These are phyloP conservation scores for Aurifilum marmelostoma DNA, from an alignment of 2,329 filamentous ascomycete species.

Conservation along the genomic window DNA sequence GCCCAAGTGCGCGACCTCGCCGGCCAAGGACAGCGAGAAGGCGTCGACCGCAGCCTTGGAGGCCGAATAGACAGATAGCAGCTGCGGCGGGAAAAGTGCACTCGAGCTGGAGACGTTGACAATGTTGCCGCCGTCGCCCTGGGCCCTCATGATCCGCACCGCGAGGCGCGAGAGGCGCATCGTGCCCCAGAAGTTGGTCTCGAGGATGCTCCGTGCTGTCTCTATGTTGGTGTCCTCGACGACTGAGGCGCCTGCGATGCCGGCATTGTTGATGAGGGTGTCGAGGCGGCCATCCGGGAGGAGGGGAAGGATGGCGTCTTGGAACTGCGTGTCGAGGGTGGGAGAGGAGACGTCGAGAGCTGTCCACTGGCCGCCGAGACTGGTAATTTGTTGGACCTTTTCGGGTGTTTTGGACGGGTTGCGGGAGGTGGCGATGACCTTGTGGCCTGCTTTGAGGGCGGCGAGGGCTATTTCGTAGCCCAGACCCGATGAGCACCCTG, in stretches of 20 bases:
- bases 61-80: conserved; percentile 11
- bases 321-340: conserved; percentile 13
- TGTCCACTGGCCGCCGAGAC: conserved; percentile 19
- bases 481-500: conserved; percentile 25
- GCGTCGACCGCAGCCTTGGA: conserved; percentile 24
- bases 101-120: conserved; percentile 21
- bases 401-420: conserved; percentile 18
- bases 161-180: conserved; percentile 16
- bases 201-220: conserved; percentile 7
- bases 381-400: conserved; percentile 12
- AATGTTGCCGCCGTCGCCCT: conserved; percentile 20
- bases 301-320: conserved; percentile 10
- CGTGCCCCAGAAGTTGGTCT: conserved; percentile 26
- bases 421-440: conserved; percentile 27
- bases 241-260: conserved; percentile 21
- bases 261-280: conserved; percentile 33
- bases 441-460: conserved; percentile 23
- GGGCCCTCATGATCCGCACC: conserved; percentile 20
- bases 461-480: conserved; percentile 20
- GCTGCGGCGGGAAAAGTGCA: background rate
- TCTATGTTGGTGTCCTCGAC: conserved; percentile 13
- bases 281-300: conserved; percentile 17
- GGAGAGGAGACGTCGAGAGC: conserved; percentile 21
- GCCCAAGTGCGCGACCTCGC: conserved; percentile 16
- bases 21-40: conserved; percentile 15